Conservation (phyloP, 129 eudicot genomes). For the Helianthus annuus region HanXRQr2.0-SUNRISE NC_035437.2:152466602-152467101, state of each 20-base stretch:
- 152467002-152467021: conserved; percentile 68
- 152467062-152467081: conserved; percentile 94
- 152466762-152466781: conserved; percentile 77
- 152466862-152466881: conserved; percentile 63
- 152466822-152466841: conserved; percentile 50
- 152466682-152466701: conserved; percentile 54
- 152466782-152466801: conserved; percentile 77
- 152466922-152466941: conserved; percentile 9
- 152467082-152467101: conserved; percentile 81
- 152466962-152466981: conserved; percentile 19
- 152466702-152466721: conserved; percentile 84
- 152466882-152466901: conserved; percentile 31
- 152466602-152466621: conserved; percentile 55
- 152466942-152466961: conserved; percentile 51
- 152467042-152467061: conserved; percentile 67
- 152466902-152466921: conserved; percentile 23
- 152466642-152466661: conserved; percentile 37
- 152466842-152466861: conserved; percentile 53
- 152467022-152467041: conserved; percentile 64
- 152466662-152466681: conserved; percentile 77
- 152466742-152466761: conserved; percentile 64
- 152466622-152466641: conserved; percentile 45
- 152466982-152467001: conserved; percentile 46
- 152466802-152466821: conserved; percentile 84
- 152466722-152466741: conserved; percentile 64